phyloP scores from a whole-genome alignment of 2,329 filamentous ascomycete genomes.

The Fonsecaea monophora region DNA sequence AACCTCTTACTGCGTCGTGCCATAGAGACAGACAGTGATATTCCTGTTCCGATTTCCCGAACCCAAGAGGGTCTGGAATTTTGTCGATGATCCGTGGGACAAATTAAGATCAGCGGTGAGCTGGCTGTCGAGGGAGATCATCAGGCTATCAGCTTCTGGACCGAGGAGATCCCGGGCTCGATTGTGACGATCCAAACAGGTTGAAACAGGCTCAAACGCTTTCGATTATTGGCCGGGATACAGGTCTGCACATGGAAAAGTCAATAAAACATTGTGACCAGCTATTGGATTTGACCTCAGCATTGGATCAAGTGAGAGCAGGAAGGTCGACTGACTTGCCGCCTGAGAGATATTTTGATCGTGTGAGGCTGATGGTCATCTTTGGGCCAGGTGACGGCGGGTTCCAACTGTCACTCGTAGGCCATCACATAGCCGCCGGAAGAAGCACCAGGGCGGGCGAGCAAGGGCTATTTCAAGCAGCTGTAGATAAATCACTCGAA shows the following conservation, averaged over 20 bases:
- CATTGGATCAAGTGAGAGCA: not conserved
- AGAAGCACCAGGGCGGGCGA: not conserved
- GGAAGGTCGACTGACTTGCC: not conserved
- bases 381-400: not conserved
- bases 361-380: slow-evolving; percentile 1
- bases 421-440: not conserved
- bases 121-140: not conserved
- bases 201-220: slow-evolving; percentile 14
- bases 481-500: slow-evolving; percentile 3
- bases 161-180: slow-evolving; percentile 14
- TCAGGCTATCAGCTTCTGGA: slow-evolving; percentile 21
- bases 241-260: not conserved
- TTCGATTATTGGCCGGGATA: not conserved
- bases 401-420: not conserved
- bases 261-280: not conserved
- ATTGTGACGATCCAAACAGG: slow-evolving; percentile 14
- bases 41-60: not conserved
- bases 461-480: not conserved
- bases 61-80: not conserved
- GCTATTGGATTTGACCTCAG: not conserved
- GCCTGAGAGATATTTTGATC: not conserved
- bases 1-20: not conserved
- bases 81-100: not conserved
- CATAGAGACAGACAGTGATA: not conserved
- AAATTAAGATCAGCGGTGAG: slow-evolving; percentile 16